Conservation (phyloP, 352 stramenopile species). For the Pythium utonaiense region DNA sequence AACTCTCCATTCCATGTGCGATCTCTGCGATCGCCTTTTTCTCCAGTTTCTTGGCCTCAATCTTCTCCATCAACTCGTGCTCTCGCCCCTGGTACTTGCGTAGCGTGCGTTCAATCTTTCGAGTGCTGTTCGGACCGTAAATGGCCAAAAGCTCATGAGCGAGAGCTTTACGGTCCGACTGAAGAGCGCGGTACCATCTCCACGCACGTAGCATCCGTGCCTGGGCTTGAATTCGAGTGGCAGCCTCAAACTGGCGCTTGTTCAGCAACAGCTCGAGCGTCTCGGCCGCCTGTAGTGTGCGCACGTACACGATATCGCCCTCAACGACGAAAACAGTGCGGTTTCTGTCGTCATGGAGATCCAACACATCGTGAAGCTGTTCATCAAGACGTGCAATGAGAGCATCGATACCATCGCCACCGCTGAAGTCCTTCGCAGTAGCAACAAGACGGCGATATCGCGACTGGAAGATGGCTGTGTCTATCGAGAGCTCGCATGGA, state of each 20-base stretch:
- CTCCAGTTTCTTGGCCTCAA: constrained; percentile 20
- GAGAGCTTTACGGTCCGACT: constrained; percentile 14
- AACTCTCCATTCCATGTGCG: constrained; percentile 8
- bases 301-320: background rate
- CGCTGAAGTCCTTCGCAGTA: background rate
- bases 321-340: background rate
- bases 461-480: constrained; percentile 1
- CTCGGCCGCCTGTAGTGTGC: constrained; percentile 13
- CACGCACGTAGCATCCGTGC: constrained; percentile 11
- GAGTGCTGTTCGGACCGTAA: constrained; percentile 20
- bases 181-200: constrained; percentile 17
- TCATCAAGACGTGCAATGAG: background rate
- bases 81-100: constrained; percentile 23
- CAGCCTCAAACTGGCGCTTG: constrained; percentile 16
- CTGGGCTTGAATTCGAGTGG: constrained; percentile 14
- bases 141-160: constrained; percentile 16
- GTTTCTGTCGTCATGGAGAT: background rate
- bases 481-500: constrained; percentile 9
- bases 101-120: constrained; percentile 23
- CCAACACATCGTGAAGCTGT: background rate
- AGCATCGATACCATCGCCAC: background rate
- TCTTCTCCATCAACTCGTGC: constrained; percentile 13
- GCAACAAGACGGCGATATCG: constrained; percentile 14
- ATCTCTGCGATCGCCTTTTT: constrained; percentile 14
- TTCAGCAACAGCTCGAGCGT: constrained; percentile 20